Evolutionary conservation across 495 filamentous ascomycete genomes (phyloP).

Genomic region (Trichodelitschia bisporula): DNA sequence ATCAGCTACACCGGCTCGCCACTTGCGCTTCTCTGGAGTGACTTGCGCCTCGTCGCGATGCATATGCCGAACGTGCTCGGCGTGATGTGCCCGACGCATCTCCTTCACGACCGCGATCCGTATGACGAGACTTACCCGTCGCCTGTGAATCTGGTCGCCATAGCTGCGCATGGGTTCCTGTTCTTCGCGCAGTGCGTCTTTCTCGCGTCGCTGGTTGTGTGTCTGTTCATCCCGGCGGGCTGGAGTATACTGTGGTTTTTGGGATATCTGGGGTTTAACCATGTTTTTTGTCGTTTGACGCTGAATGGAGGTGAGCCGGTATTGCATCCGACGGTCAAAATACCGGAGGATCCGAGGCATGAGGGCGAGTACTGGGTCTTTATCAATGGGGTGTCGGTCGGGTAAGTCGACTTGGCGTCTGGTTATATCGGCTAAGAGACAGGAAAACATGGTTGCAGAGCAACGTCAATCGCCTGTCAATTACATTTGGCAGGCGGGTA

Average conservation of each 20-base stretch:
- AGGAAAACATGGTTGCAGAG: constrained; percentile 31
- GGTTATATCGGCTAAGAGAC: constrained; percentile 8
- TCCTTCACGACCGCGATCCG: no score
- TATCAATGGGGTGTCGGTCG: constrained; percentile 41
- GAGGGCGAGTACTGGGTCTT: constrained; percentile 47
- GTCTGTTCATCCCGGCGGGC: constrained; percentile 4
- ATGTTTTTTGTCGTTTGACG: constrained; percentile 5
- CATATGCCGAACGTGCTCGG: constrained; percentile 3
- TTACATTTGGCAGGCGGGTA: constrained; percentile 50
- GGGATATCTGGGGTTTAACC: constrained; percentile 4
- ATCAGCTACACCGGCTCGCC: constrained; percentile 7
- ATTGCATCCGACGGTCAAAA: constrained; percentile 3
- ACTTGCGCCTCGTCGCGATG: constrained; percentile 3
- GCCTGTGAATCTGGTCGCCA: constrained; percentile 4
- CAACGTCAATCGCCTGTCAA: constrained; percentile 45
- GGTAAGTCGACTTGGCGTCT: constrained; percentile 20
- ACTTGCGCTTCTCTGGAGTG: constrained; percentile 4
- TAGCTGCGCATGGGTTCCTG: constrained; percentile 8
- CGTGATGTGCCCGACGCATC: constrained; percentile 5
- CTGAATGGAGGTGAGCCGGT: constrained; percentile 4
- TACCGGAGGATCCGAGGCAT: constrained; percentile 7
- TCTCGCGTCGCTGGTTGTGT: constrained; percentile 6
- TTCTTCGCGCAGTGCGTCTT: constrained; percentile 6
- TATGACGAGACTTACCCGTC: constrained; percentile 7
- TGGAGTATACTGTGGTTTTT: constrained; percentile 4